Base-by-base conservation (phyloP, 805 yeast genomes). In the Lachancea kluyveri region DNA sequence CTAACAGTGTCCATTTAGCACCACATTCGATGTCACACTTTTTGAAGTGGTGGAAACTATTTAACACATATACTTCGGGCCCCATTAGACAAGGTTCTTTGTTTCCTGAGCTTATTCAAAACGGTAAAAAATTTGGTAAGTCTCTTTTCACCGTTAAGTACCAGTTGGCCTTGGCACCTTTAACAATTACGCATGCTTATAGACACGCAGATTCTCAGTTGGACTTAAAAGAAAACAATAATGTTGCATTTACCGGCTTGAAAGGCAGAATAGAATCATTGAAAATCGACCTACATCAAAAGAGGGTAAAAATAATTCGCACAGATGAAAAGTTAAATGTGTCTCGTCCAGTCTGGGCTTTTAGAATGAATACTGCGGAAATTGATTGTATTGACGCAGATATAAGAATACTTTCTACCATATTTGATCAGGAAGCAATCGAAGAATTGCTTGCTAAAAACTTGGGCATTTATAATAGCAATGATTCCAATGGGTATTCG, bases 31-130 rank as follows among this genome's bases (percentile, higher is more conserved):
- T 85, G 38, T 45, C 61, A 1, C 90, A 80, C 42, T 86, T 87
- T 57, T 67, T 73, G 41, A 57, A 56, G 8, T 88, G 96, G 96
- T 86, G 95, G 94, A 59, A 63, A 21, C 65, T 81, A 39, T 87
- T 87, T 54, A 69, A 74, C 21, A 77, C 87, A n/a, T 77, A 77
- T 36, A 67, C 81, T 43, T 75, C 86, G 31, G 69, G 90, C 8
- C 95, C 96, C 0, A 67, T 85, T 15, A 65, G 90, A 33, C 67
- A 70, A 28, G 96, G 96, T 0, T 59, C 66, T 1, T 52, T 88
- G 21, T 87, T 84, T 57, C 70, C 73, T 0, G 71, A 67, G 15
- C 35, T 55, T 17, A 43, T 52, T 6, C 66, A 66, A 36, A 75
- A 70, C 23, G 48, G 54, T 5, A 66, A 64, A 24, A 77, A 76